Evolutionary conservation across 805 yeast genomes (phyloP), one percentile per base, ranked within the genome.

Genomic region (Kluyveromyces nonfermentans): DNA sequence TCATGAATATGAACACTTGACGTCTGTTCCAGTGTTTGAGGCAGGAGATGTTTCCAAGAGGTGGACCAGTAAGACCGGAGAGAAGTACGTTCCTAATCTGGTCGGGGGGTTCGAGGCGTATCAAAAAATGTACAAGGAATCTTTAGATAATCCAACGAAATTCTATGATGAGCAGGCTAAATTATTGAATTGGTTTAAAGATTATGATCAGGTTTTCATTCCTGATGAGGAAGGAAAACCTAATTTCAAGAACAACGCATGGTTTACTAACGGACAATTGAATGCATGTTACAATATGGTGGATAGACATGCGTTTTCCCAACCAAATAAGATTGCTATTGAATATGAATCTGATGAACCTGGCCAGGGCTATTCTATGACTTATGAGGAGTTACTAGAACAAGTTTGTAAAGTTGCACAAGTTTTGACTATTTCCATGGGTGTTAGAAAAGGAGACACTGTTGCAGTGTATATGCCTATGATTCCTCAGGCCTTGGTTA

Each of bases 381-480:
- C 90, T 18, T 85, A 75, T 62, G 82, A 82, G 32, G 83, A 85
- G 67, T 71, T 85, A 54, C 69, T 84, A 51, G 75, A 75, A 52
- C 75, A 84, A 54, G 87, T 84, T 30, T 80, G 78, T 35, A 75
- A 76, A 58, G 78, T 81, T 43, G 83, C 90, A 7, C 85, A 82
- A 54, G 81, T 80, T 31, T 72, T 85, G 59, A 68, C 72, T 51
- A 65, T 69, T 47, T 57, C 64, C 15, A 68, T 80, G 71, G 89
- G 89, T 40, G 80, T 84, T 46, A 68, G 71, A 48, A 85, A 84
- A 65, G 93, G 93, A 54, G 95, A 85, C 60, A 81, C 88, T 15
- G 90, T 85, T 45, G 93, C 93, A 19, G 84, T 85, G 42, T 85
- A 85, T 62, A 70, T 85, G 69, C 95, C 95, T 55, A 85, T 84